Evolutionary conservation across 2,329 filamentous ascomycete species (phyloP).

Genomic region (Ophiostoma tasmaniense): DNA sequence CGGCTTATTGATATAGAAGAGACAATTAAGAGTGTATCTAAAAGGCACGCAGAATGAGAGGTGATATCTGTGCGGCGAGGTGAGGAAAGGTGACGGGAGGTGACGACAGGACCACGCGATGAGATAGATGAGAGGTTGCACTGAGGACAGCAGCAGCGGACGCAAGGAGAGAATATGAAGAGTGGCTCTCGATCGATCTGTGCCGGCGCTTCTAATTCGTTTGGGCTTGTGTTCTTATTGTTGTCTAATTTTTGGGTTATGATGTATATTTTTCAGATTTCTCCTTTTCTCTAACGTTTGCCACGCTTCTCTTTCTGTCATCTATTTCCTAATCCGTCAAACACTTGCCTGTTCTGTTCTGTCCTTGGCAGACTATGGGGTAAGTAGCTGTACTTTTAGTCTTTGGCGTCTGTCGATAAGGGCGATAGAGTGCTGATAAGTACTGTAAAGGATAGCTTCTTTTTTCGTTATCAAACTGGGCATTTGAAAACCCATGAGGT

Average conservation of each 20-base stretch:
- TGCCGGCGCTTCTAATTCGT: not conserved
- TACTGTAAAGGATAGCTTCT: not conserved
- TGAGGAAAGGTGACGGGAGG: not conserved
- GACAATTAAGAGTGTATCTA: not conserved
- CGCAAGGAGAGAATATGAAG: not conserved
- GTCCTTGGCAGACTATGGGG: not conserved
- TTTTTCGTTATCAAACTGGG: not conserved
- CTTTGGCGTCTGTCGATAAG: not conserved
- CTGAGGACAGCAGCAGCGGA: not conserved
- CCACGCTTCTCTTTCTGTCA: not conserved
- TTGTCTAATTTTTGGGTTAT: not conserved
- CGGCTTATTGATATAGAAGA: not conserved
- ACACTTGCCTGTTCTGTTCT: not conserved
- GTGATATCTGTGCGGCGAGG: not conserved
- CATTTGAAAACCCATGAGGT: not conserved
- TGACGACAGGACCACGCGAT: not conserved
- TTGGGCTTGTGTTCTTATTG: not conserved
- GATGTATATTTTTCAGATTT: not conserved
- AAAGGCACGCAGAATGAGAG: not conserved
- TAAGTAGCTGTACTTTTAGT: conserved; percentile 1
- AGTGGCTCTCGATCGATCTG: not conserved
- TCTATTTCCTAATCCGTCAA: conserved; percentile 7
- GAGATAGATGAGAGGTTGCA: not conserved
- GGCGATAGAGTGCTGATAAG: not conserved
- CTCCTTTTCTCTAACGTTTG: not conserved